phyloP scores from a whole-genome alignment of 148 eudicot species.

The Rhododendron henanense region DNA sequence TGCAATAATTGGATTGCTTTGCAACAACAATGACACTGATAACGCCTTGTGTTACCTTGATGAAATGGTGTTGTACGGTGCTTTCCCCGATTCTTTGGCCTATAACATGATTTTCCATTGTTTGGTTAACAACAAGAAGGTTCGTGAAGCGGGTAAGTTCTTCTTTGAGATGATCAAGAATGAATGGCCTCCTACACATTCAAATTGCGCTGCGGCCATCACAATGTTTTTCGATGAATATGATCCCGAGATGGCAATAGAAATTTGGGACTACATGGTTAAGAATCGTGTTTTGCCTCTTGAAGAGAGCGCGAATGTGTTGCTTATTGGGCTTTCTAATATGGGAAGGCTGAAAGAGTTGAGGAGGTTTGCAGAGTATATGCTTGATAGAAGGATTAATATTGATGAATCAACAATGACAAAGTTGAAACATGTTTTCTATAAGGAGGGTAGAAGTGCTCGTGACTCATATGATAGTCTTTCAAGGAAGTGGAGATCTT shows the following conservation, averaged over 20 bases:
- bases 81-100: conserved; percentile 64
- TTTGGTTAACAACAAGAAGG: conserved; percentile 60
- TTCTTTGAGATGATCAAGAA: conserved; percentile 77
- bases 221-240: conserved; percentile 54
- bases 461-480: conserved; percentile 57
- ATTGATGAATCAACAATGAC: conserved; percentile 68
- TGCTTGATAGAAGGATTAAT: conserved; percentile 59
- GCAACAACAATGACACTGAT: conserved; percentile 56
- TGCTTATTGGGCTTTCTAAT: conserved; percentile 58
- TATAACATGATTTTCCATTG: conserved; percentile 78
- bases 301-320: conserved; percentile 61
- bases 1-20: conserved; percentile 63
- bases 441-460: conserved; percentile 45
- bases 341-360: conserved; percentile 55
- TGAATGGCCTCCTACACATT: conserved; percentile 56
- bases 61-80: conserved; percentile 65
- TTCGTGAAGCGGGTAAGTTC: conserved; percentile 57
- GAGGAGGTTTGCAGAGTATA: conserved; percentile 50
- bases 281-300: conserved; percentile 40
- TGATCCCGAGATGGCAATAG: conserved; percentile 76
- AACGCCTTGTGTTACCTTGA: conserved; percentile 71
- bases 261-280: conserved; percentile 67
- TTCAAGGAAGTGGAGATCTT: conserved; percentile 59
- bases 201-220: conserved; percentile 62
- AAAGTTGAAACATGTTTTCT: conserved; percentile 45